Base-by-base conservation (phyloP, 2,329 filamentous ascomycete genomes). In the Epichloe sp. region DNA sequence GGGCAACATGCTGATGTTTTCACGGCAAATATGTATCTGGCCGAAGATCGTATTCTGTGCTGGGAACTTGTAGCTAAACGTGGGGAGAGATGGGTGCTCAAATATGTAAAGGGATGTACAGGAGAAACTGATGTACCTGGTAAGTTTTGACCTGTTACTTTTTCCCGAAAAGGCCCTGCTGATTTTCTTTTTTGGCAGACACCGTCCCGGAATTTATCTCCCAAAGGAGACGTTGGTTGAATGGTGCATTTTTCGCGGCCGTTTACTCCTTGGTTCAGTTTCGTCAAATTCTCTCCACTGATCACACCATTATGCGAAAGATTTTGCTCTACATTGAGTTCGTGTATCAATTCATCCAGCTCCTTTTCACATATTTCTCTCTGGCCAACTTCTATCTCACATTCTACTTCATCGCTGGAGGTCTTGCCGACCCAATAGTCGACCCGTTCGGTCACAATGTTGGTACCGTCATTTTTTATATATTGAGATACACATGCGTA, bases 371-470 rank as follows among this genome's bases (percentile, higher is more conserved):
- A 44, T 98, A 88, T 73, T 97, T 98, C 73, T 95, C 91, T 11
- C 81, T 98, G 41, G 90, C 91, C 67, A 98, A 98, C 74, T 98
- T 97, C 75, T 98, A 97, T 68, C 82, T 98, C 49, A 95, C 90
- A 52, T 98, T 98, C 71, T 98, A 90, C 77, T 98, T 98, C 72
- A 85, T 98, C 58, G 89, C 89, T 21, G 93, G 93, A 43, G 94
- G 90, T 41, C 77, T 98, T 15, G 79, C 86, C 0, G 88, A 97
- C 61, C 72, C 79, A 0, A 72, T 73, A 26, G 74, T 94, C 57
- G 93, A 98, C 66, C 94, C 94, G 0, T 98, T 98, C 59, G 90
- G 90, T 15, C 86, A 95, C 68, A 78, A 82, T 55, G 83, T 95
- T 56, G 91, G 87, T 47, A 80, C 80, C 57, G 81, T 86, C 69